Evolutionary conservation across 331 rosid genomes (phyloP).

Genomic region (Malus hybrid): DNA sequence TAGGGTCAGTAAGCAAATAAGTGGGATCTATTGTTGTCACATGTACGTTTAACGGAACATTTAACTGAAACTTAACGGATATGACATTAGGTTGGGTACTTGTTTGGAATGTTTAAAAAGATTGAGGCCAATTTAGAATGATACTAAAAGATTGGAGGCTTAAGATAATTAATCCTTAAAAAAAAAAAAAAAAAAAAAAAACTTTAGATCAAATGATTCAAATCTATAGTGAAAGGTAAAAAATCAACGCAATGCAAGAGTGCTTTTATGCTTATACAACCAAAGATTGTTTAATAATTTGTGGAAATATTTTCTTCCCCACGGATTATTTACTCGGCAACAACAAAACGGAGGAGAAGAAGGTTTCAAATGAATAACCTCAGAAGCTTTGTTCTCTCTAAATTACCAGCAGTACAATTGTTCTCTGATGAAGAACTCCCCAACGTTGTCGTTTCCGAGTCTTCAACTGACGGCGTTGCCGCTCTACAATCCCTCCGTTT

Average conservation of each 20-base stretch:
- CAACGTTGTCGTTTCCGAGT: slow-evolving; percentile 31
- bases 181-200: too few species aligned
- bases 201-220: not conserved
- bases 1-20: too few species aligned
- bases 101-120: too few species aligned
- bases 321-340: not conserved
- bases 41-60: too few species aligned
- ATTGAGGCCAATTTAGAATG: too few species aligned
- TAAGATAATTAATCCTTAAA: too few species aligned
- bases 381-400: slow-evolving; percentile 26
- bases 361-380: slow-evolving; percentile 36
- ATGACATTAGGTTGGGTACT: too few species aligned
- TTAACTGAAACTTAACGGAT: too few species aligned
- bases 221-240: not conserved
- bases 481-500: slow-evolving; percentile 14
- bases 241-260: not conserved
- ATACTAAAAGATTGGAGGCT: too few species aligned
- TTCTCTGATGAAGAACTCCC: slow-evolving; percentile 13
- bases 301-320: not conserved
- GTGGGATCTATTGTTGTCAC: too few species aligned
- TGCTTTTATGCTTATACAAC: not conserved
- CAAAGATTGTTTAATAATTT: not conserved
- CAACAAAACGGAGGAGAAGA: not conserved
- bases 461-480: slow-evolving; percentile 19
- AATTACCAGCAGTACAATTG: not conserved